Base-by-base conservation (phyloP, 2,329 filamentous ascomycete genomes). In the Aspergillus phoenicis region DNA sequence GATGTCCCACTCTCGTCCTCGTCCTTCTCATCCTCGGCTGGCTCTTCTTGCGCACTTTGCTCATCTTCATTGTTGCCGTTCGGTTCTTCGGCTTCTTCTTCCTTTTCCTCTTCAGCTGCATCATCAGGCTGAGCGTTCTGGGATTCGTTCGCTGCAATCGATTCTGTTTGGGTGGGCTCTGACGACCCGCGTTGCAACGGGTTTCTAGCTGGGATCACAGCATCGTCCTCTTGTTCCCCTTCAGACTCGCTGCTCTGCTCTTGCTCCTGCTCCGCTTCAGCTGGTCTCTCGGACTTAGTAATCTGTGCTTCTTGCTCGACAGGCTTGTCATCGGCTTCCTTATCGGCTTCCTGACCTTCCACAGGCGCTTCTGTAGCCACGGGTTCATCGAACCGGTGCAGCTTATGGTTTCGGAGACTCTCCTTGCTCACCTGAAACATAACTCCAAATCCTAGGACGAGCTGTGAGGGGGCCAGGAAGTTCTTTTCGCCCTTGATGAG, bases 361-460 rank as follows among this genome's bases (percentile, higher is more conserved):
- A 72, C 69, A 13, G 52, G 56, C 56, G 66, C 59, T 8, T 71
- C 66, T 5, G 61, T 58, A 54, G 64, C 57, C 26, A 66, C 64
- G 30, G 65, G 59, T 30, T 71, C 70, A n/a, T 82, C 78, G 36
- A 88, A 66, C 58, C 89, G 83, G 73, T 96, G 90, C 73, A 91
- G 94, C 45, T 88, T 83, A 75, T 97, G 93, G 60, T 87, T 90
- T 4, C 83, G 84, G 73, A 92, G 91, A 77, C 93, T 97, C 70
- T 93, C 90, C 59, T 96, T 91, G 69, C 91, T 96, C 56, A 98
- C 89, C 69, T 87, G 89, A 76, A 96, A 99, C 76, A 96, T 83
- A 48, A 97, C 84, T 1, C 88, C 93, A 71, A 98, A 91, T 0
- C 95, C 95, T 33, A 99, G 85, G 1, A 97, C 81, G 28, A 98